Evolutionary conservation across 768 basidiomycete genomes (phyloP).

Genomic region (Gyrodon lividus): DNA sequence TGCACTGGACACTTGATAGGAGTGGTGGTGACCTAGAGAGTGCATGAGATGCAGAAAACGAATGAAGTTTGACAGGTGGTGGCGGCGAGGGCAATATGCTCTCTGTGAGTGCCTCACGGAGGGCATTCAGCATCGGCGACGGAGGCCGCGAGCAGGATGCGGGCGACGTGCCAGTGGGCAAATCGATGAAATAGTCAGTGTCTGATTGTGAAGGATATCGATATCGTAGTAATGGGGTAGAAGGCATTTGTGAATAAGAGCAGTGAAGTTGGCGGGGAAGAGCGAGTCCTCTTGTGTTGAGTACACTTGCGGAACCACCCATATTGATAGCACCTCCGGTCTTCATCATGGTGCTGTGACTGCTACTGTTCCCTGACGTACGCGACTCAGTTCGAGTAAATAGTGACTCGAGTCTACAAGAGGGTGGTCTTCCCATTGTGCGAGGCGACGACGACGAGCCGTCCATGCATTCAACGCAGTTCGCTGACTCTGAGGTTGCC

Average conservation of each 20-base stretch:
- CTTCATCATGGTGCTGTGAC: background rate
- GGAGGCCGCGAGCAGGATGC: conserved; percentile 28
- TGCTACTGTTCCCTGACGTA: background rate
- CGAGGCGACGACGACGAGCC: conserved; percentile 11
- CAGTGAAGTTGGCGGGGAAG: conserved; percentile 17
- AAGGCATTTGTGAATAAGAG: conserved; percentile 4
- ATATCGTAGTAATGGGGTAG: conserved; percentile 19
- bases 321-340: background rate
- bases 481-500: background rate
- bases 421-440: conserved; percentile 7
- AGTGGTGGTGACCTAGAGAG: conserved; percentile 49
- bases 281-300: conserved; percentile 9
- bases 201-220: background rate
- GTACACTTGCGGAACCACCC: background rate
- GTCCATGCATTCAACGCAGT: conserved; percentile 7
- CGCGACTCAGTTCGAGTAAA: background rate
- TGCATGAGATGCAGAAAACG: conserved; percentile 32
- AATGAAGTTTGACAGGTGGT: conserved; percentile 42
- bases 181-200: background rate
- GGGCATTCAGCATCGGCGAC: conserved; percentile 39
- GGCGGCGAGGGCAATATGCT: conserved; percentile 39
- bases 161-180: background rate
- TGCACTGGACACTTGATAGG: conserved; percentile 54
- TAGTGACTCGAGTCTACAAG: conserved; percentile 3
- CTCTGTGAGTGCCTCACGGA: conserved; percentile 48